These are phyloP conservation scores for Bacterosira constricta DNA, from an alignment of 108 stramenopile genomes.

Conservation along the genomic window DNA sequence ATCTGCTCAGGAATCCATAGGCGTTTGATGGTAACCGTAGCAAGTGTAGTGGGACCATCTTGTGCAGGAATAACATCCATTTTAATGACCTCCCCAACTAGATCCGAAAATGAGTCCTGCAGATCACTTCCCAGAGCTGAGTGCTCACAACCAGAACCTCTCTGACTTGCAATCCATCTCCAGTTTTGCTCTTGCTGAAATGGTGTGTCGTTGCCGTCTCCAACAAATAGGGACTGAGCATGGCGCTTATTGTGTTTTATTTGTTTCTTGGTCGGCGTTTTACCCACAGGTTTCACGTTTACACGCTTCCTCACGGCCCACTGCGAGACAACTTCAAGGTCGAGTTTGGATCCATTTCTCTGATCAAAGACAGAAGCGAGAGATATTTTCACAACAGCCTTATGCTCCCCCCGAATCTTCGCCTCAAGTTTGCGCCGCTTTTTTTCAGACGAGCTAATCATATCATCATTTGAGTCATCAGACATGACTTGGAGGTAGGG, in stretches of 20 bases:
- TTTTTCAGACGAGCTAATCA: conserved; percentile 26
- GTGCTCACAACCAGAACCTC: background rate
- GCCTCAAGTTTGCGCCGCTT: conserved; percentile 49
- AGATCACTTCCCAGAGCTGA: background rate
- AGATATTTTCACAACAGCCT: conserved; percentile 48
- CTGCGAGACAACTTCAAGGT: conserved; percentile 25
- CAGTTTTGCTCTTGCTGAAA: conserved; percentile 69
- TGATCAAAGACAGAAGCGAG: conserved; percentile 40
- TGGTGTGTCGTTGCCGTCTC: conserved; percentile 65
- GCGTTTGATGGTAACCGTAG: conserved; percentile 59
- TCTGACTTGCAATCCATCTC: conserved; percentile 61
- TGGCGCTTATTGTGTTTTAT: conserved; percentile 1
- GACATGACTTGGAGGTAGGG: conserved; percentile 50
- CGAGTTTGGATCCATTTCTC: conserved; percentile 15
- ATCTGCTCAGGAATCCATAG: conserved; percentile 72
- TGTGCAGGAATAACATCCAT: conserved; percentile 26
- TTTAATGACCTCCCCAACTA: conserved; percentile 67
- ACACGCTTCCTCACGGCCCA: conserved; percentile 73
- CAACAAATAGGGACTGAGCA: conserved; percentile 45
- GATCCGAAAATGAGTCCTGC: conserved; percentile 12
- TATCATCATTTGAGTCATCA: conserved; percentile 28
- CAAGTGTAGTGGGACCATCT: conserved; percentile 40
- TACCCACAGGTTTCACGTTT: conserved; percentile 41
- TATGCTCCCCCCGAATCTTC: conserved; percentile 57
- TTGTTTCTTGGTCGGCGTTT: conserved; percentile 14